A percentile compares a stretch with the other conserved stretches of the same genome.
phyloP scores from a whole-genome alignment of 2,329 filamentous ascomycete genomes.

The Colletotrichum euphorbiae region DNA sequence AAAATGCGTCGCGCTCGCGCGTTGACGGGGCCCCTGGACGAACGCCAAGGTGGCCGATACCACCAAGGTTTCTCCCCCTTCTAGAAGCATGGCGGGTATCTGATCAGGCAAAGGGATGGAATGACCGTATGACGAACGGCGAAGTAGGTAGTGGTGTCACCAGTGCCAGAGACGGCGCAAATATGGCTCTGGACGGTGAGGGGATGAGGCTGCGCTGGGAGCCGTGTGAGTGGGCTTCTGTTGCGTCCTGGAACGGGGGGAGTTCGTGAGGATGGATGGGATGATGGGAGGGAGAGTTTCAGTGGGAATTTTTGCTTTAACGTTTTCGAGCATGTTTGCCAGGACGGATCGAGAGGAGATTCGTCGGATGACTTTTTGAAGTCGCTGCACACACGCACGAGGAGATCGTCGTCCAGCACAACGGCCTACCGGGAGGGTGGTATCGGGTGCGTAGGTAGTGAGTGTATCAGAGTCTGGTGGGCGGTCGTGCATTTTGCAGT shows the following conservation, averaged over 20 bases:
- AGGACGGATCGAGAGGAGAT: neutral
- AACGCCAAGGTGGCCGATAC: conserved; percentile 24
- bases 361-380: too few species aligned
- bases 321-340: neutral
- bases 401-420: neutral
- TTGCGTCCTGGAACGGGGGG: neutral
- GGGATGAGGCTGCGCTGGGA: conserved; percentile 15
- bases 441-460: conserved; percentile 15
- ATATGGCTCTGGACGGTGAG: conserved; percentile 12
- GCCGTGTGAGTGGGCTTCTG: conserved; percentile 1
- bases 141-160: neutral
- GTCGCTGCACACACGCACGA: neutral
- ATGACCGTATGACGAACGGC: conserved; percentile 22
- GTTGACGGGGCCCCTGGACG: neutral
- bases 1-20: neutral
- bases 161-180: conserved; percentile 8
- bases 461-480: conserved; percentile 37
- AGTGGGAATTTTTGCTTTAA: too few species aligned
- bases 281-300: neutral
- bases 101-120: conserved; percentile 14
- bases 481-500: neutral
- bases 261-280: neutral
- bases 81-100: conserved; percentile 21
- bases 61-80: conserved; percentile 21
- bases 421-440: conserved; percentile 26